These are phyloP conservation scores for Scheffersomyces lignicola DNA, from an alignment of 1,139 yeast species.

Conservation along the genomic window DNA sequence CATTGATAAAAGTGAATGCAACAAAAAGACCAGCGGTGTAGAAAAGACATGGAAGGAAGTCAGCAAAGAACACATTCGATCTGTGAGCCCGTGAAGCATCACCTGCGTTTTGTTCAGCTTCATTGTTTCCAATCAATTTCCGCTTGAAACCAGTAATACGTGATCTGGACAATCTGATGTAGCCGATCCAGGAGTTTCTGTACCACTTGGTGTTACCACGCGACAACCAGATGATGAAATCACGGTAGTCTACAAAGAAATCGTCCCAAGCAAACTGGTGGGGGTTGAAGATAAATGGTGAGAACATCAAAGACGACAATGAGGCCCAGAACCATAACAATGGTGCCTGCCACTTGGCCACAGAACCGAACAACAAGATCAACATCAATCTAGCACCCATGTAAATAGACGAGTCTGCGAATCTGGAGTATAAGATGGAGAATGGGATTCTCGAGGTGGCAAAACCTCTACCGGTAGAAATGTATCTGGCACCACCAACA, in stretches of 20 bases:
- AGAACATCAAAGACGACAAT: constrained; percentile 80
- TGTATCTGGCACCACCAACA: constrained; percentile 99
- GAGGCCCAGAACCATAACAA: constrained; percentile 99
- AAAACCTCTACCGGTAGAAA: constrained; percentile 98
- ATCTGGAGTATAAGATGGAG: constrained; percentile 91
- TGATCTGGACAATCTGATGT: constrained; percentile 91
- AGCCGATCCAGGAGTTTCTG: constrained; percentile 99
- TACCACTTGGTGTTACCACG: constrained; percentile 99
- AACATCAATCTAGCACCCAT: constrained; percentile 91
- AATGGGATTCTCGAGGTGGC: constrained; percentile 99
- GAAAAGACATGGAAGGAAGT: constrained; percentile 77
- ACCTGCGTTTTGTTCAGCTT: constrained; percentile 91
- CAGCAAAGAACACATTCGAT: constrained; percentile 81
- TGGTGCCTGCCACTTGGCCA: constrained; percentile 96
- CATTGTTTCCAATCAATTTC: constrained; percentile 73
- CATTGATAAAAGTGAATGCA: constrained; percentile 91
- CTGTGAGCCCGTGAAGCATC: constrained; percentile 95
- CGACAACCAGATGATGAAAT: constrained; percentile 95
- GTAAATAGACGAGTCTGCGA: constrained; percentile 95
- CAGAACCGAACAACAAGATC: constrained; percentile 88
- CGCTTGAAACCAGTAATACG: constrained; percentile 98
- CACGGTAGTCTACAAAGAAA: constrained; percentile 98
- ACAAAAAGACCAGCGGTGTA: constrained; percentile 90
- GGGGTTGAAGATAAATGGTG: constrained; percentile 96
- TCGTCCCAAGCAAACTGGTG: constrained; percentile 99